phyloP scores from a whole-genome alignment of 2,329 filamentous ascomycete genomes.

The Teratosphaeria gauchensis region DNA sequence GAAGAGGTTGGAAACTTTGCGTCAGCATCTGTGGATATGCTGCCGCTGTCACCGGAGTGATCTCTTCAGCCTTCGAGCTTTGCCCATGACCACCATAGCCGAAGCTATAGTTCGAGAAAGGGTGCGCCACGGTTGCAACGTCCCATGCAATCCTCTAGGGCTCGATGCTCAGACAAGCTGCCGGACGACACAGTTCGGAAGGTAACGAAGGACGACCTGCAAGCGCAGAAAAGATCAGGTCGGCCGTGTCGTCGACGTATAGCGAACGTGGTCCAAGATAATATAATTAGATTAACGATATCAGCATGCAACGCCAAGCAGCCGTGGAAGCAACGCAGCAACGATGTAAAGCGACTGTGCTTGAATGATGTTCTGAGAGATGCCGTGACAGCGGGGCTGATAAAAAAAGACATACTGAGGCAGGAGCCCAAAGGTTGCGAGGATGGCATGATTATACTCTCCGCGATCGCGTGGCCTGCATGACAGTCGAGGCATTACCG shows the following conservation, averaged over 20 bases:
- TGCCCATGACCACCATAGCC: conserved; percentile 28
- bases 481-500: conserved; percentile 1
- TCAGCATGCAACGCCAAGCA: background rate
- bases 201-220: background rate
- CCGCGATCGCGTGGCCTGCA: background rate
- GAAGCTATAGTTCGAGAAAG: conserved; percentile 38
- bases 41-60: conserved; percentile 13
- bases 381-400: background rate
- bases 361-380: background rate
- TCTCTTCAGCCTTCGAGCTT: background rate
- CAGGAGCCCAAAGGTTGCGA: background rate
- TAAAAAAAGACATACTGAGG: background rate
- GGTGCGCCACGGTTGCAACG: conserved; percentile 41
- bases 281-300: background rate
- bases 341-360: background rate
- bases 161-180: conserved; percentile 40
- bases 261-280: background rate
- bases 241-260: background rate
- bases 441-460: conserved; percentile 3
- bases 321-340: background rate
- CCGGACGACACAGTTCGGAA: conserved; percentile 18
- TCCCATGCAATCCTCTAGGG: conserved; percentile 43
- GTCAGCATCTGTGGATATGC: conserved; percentile 19
- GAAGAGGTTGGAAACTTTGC: conserved; percentile 17
- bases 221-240: background rate